Conservation (phyloP, 805 yeast species). For the Candida montana region DNA sequence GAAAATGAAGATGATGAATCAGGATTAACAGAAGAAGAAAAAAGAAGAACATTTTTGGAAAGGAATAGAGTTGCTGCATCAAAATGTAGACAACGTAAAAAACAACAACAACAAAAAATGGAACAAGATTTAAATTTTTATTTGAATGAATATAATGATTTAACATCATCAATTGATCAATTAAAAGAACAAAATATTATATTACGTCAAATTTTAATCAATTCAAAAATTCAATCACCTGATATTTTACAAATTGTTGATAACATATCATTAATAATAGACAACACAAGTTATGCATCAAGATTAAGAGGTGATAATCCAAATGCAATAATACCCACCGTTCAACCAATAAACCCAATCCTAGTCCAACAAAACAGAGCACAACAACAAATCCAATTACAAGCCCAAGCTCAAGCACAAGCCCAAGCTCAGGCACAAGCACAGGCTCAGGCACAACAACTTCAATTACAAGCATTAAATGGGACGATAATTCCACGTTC, state of each 20-base stretch:
- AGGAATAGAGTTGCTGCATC: slow-evolving; percentile 93
- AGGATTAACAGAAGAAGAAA: slow-evolving; percentile 59
- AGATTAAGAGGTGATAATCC: slow-evolving; percentile 25
- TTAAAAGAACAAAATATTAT: slow-evolving; percentile 53
- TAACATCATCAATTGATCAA: slow-evolving; percentile 52
- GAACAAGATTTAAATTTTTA: slow-evolving; percentile 72
- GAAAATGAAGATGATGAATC: slow-evolving; percentile 7
- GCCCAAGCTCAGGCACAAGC: slow-evolving; percentile 4
- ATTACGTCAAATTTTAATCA: slow-evolving; percentile 40
- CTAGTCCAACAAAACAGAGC: slow-evolving; percentile 18
- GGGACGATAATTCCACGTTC: neutral
- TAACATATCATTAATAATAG: slow-evolving; percentile 13
- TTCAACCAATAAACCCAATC: slow-evolving; percentile 26
- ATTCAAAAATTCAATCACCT: slow-evolving; percentile 24
- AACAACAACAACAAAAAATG: slow-evolving; percentile 78
- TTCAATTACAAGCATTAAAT: slow-evolving; percentile 3
- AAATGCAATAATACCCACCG: slow-evolving; percentile 22
- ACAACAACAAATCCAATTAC: neutral
- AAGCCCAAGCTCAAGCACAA: slow-evolving; percentile 2
- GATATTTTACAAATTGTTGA: slow-evolving; percentile 42
- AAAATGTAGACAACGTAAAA: slow-evolving; percentile 91
- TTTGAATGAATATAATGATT: slow-evolving; percentile 61
- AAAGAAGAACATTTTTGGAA: slow-evolving; percentile 73
- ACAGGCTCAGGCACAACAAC: slow-evolving; percentile 5
- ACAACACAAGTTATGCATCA: slow-evolving; percentile 22